Base-by-base conservation (phyloP, 2,329 filamentous ascomycete species). In the Tolypocladium ophioglossoides region DNA sequence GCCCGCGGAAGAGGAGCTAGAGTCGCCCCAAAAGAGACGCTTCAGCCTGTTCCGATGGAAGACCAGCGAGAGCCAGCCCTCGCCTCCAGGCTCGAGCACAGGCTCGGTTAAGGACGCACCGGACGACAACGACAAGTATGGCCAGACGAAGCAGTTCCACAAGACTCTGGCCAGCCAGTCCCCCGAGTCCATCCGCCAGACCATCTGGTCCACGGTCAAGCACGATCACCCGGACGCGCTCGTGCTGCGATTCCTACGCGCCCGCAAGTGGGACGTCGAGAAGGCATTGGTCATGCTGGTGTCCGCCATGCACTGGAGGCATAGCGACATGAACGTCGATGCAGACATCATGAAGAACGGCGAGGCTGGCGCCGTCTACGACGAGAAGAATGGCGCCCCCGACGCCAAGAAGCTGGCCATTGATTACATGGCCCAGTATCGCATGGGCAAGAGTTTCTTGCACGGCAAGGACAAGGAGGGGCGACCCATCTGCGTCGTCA, bases 191-290 rank as follows among this genome's bases (percentile, higher is more conserved):
- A 82, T 99, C 59, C 83, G 91, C 52, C 76, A 78, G 18, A 85
- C 91, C 0, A 87, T 97, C 66, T 97, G 94, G 94, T 80, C 75
- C 61, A 95, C 96, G 90, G 82, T 92, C 55, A 99, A 97, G 75
- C 86, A 94, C 64, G 94, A 99, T 66, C 84, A 97, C 66, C 94
- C 94, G 0, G 94, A 99, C 71, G 87, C 86, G 2, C 75, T 95
- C 20, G 73, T 92, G 18, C 73, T 96, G 55, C 84, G 91, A 44
- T 96, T 95, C 70, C 75, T 96, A 54, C 79, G 91, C 52, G 91
- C 91, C n/a, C 80, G 91, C 48, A 95, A 95, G 72, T 99, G 94
- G 94, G 90, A 99, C 66, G 84, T 96, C 20, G 86, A 96, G 52
- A 91, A 90, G 67, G 94, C 94, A 4, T 78, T 97, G 30, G 80